Percentiles rank a stretch among this genome's conserved stretches.
These are phyloP conservation scores for Neofusicoccum kwambonambiense DNA, from an alignment of 2,329 filamentous ascomycete species.

Conservation along the genomic window DNA sequence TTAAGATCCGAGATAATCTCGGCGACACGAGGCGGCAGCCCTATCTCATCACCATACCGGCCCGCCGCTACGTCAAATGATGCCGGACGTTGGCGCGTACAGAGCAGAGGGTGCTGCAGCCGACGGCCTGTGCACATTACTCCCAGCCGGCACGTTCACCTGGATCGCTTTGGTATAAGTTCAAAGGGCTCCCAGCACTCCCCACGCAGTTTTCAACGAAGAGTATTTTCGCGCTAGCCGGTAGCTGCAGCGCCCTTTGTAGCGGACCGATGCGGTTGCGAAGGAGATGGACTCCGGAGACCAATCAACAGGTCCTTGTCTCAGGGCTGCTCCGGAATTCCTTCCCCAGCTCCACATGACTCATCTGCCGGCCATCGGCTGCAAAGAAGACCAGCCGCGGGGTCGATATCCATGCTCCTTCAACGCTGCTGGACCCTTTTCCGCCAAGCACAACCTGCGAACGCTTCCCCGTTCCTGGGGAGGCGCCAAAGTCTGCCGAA, in stretches of 20 bases:
- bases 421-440: background rate
- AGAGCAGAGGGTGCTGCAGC: too few relatives aligned
- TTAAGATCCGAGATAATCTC: background rate
- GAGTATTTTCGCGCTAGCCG: too few relatives aligned
- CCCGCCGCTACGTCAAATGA: background rate
- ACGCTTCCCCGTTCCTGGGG: background rate
- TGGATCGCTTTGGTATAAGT: too few relatives aligned
- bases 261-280: background rate
- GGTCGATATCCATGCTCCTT: background rate
- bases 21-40: background rate
- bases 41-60: background rate
- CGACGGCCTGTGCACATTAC: too few relatives aligned
- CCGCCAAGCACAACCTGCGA: background rate
- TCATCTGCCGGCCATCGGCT: conserved; percentile 1
- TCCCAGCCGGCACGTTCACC: too few relatives aligned
- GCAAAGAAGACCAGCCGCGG: background rate
- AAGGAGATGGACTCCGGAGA: background rate
- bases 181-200: too few relatives aligned
- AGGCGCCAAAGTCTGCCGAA: background rate
- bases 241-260: too few relatives aligned
- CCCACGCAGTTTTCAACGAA: too few relatives aligned
- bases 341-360: background rate
- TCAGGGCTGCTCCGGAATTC: background rate
- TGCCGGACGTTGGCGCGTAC: background rate
- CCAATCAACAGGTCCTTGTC: background rate